phyloP scores from a whole-genome alignment of 1,284 basidiomycete genomes.

The Tylopilus microsporus region DNA sequence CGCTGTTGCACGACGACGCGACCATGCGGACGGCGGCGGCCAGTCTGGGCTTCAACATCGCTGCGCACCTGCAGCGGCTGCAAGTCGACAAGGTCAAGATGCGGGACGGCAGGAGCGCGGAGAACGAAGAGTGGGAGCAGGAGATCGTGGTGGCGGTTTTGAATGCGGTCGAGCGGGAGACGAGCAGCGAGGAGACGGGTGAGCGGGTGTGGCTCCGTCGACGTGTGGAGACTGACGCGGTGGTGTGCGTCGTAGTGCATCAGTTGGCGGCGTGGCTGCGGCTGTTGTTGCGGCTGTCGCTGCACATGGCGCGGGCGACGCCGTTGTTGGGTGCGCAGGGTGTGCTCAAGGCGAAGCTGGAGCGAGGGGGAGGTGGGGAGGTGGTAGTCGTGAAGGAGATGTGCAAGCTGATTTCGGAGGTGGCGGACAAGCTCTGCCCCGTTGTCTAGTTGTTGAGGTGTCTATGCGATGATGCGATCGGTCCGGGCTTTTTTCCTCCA shows the following conservation, averaged over 20 bases:
- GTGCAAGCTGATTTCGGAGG: slow-evolving; percentile 60
- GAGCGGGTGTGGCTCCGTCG: slow-evolving; percentile 34
- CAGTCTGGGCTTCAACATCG: slow-evolving; percentile 74
- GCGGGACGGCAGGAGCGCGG: slow-evolving; percentile 32
- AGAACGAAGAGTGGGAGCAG: slow-evolving; percentile 76
- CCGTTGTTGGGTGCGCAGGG: slow-evolving; percentile 68
- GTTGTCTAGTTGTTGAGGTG: neutral
- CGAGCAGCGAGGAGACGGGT: slow-evolving; percentile 73
- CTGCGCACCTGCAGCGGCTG: slow-evolving; percentile 58
- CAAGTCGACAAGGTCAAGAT: slow-evolving; percentile 46
- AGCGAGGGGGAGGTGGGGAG: slow-evolving; percentile 45
- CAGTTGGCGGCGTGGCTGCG: slow-evolving; percentile 73
- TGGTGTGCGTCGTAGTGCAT: slow-evolving; percentile 50
- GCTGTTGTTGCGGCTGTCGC: slow-evolving; percentile 67
- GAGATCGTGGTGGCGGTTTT: slow-evolving; percentile 77
- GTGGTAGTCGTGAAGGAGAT: slow-evolving; percentile 57
- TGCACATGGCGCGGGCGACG: slow-evolving; percentile 51
- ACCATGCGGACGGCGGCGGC: slow-evolving; percentile 74
- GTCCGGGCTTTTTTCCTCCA: neutral
- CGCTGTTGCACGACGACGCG: slow-evolving; percentile 65
- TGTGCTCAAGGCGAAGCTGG: slow-evolving; percentile 51
- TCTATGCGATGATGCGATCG: too few species aligned
- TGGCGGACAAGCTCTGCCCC: slow-evolving; percentile 47
- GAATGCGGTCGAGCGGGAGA: slow-evolving; percentile 69
- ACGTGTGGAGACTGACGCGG: neutral